Base-by-base conservation (phyloP, 192 early-diverging fungal species). In the Diversispora eburnea region DNA sequence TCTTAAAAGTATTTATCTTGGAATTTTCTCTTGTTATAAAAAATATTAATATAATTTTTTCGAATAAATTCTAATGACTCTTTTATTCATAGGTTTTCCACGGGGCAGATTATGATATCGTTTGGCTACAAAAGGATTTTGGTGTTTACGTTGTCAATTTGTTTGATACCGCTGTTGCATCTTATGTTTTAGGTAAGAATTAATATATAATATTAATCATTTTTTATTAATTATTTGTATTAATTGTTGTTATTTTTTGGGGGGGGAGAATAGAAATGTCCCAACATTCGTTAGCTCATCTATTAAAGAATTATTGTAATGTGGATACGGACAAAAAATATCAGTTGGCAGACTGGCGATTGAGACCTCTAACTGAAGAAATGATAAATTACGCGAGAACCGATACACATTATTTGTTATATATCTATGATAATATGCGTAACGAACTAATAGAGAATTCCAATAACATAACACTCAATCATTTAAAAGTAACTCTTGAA, bases 91-190 rank as follows among this genome's bases (percentile, higher is more conserved):
- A 86, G 83, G 78, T 94, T 22, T 84, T 99, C 45, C 98, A 99
- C 76, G 98, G 98, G 78, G 96, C 98, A n/a, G 93, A 96, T 20
- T 87, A 80, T 79, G 98, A 99, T 87, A 88, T 99, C 19, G 78
- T 88, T 65, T 99, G 98, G 98, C 84, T 99, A 67, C 98, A 99
- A 81, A 87, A 91, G 20, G 98, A 99, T 74, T 98, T 99, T 80
- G 96, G 95, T 33, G 80, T 97, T 7, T 99, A 99, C 71, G 80
- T 99, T 54, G 98, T 99, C 5, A 93, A 94, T 54, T 77, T 99
- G 17, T 98, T 98, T 78, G 98, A 99, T 80, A 99, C 98, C 0
- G 98, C 90, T 78, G 94, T 96, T 68, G 96, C 96, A 10, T 89
- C 95, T 4, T 85, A 93, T 48, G 80, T 93, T 39, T 84, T 99